Base-by-base conservation (phyloP, 805 yeast genomes). In the Candida gorgasii region DNA sequence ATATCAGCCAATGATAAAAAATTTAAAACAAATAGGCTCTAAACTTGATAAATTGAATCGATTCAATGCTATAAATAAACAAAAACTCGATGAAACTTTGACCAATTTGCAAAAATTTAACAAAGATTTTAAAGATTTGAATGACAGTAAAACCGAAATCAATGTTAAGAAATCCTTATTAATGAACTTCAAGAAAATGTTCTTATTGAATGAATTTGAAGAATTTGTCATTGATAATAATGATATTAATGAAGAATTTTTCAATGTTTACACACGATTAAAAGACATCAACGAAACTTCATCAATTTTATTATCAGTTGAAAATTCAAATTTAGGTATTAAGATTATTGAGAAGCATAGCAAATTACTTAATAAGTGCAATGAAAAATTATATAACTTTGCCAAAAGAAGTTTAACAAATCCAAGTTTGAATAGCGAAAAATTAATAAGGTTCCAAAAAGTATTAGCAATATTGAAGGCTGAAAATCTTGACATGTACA, bases 161-260 rank as follows among this genome's bases (percentile, higher is more conserved):
- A 55, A 53, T 55, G 49, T 83, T 37, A 79, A 83, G 52, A 81
- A 77, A 53, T 59, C 69, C 27, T 53, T 86, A 1, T 59, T 86
- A 30, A 52, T 61, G 0, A 71, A 74, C 20, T 78, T 85, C 50
- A 79, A 81, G 47, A 69, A 73, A 3, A 76, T 77, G 43, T 88
- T 86, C 55, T 78, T 90, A 0, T 60, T 92, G 33, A 76, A 75
- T 33, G 90, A 83, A 46, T 76, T 79, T 43, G 97, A 92, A 51
- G 82, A 80, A 34, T 84, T 78, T 52, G 61, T 76, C 5, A 64
- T 90, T 29, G 57, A 61, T 16, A 70, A 73, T 22, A 72, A 69
- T 12, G 76, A 68, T 9, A 66, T 76, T 22, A 66, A 68, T 47
- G 66, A 71, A 1, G 80, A 75, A 39, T 89, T 84, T 56, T 86